These are phyloP conservation scores for Cutaneotrichosporon mucoides DNA, from an alignment of 1,284 basidiomycete species.

Conservation along the genomic window DNA sequence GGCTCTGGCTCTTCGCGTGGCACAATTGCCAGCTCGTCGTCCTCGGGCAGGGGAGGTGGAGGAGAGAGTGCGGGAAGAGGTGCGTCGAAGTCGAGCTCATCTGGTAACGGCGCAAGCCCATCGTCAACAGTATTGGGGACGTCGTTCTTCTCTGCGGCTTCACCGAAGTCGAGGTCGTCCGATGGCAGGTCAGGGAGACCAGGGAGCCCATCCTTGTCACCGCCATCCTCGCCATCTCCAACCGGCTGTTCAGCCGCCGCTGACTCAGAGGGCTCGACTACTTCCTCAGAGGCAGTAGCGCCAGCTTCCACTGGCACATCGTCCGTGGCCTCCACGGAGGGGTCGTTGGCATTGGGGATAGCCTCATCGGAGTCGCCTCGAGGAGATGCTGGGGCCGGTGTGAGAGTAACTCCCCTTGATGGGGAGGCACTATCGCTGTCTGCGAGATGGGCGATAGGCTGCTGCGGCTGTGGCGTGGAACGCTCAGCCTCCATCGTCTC, in stretches of 20 bases:
- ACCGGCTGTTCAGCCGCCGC: too few species aligned
- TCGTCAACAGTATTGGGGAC: neutral
- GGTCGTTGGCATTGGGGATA: neutral
- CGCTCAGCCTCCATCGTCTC: neutral
- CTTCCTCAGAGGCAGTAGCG: neutral
- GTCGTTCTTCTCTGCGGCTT: neutral
- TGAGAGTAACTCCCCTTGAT: too few species aligned
- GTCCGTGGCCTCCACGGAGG: neutral
- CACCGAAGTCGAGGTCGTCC: neutral
- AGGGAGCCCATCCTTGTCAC: neutral
- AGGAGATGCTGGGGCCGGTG: too few species aligned
- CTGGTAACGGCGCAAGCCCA: conserved; percentile 14
- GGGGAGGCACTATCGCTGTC: neutral
- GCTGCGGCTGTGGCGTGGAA: neutral
- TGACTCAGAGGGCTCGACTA: too few species aligned
- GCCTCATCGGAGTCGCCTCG: neutral
- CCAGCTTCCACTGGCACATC: neutral
- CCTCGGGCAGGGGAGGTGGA: conserved; percentile 1
- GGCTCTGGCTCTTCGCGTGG: conserved; percentile 5
- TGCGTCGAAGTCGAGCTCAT: conserved; percentile 14
- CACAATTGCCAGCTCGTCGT: conserved; percentile 13
- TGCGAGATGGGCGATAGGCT: neutral
- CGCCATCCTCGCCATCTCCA: neutral
- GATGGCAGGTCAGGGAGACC: neutral
- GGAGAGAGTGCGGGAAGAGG: neutral